Evolutionary conservation across 78 protist genomes (phyloP), one percentile per base, ranked within the genome.

Genomic region (Monosiga brevicollis): DNA sequence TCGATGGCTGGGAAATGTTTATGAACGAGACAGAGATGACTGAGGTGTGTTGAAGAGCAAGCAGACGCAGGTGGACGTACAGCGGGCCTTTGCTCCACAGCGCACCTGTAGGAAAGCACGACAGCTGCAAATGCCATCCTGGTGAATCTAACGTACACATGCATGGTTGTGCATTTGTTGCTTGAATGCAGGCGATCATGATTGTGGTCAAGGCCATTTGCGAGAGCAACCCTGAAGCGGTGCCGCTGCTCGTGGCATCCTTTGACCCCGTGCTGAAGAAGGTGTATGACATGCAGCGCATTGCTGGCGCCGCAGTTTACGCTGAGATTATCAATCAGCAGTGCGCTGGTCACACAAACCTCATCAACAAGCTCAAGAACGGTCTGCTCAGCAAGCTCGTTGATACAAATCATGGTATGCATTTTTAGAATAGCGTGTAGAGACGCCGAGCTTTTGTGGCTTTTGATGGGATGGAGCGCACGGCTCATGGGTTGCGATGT

Each of bases 281-380:
- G 35, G 87, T 80, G 49, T 81, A 84, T 74, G 41, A 78, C 23
- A 83, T 74, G 70, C 90, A 87, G 41, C 86, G 89, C 41, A 38
- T 85, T 22, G 84, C 80, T 23, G 83, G 80, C 22, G 62, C 76
- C 15, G 81, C 90, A 29, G 86, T 87, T 22, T 78, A 41, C 76
- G 81, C 91, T 0, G 90, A 90, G 36, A 2, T 90, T 26, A 70
- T 90, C 73, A 84, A 87, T 34, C 84, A 49, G 62, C 62, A 81
- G 40, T 80, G 54, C 54, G 80, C 76, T 42, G 87, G 83, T 49
- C 77, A 81, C 62, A 35, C 11, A 38, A 80, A 73, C 35, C 70
- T 90, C 26, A 29, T 87, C 32, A 83, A 87, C 76, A 42, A 79
- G 36, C 80, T 90, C 76, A 76, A 84, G 78, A 90, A 87, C 79